Evolutionary conservation across 2,329 filamentous ascomycete genomes (phyloP), one percentile per base, ranked within the genome.

Genomic region (Penicillium sp.): DNA sequence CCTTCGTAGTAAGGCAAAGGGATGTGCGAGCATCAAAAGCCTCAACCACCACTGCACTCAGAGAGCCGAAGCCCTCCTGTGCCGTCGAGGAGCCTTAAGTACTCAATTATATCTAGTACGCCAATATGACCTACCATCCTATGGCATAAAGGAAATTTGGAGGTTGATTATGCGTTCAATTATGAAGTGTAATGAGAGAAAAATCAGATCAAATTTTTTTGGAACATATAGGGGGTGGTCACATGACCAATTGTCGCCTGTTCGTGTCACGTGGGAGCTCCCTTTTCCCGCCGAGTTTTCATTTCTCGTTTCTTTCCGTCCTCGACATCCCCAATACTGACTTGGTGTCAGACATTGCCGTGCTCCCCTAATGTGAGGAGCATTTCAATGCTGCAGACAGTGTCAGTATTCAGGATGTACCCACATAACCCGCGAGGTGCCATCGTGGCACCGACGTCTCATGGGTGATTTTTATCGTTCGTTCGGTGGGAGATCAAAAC

Each of bases 91-190:
- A 69, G 66, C 55, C 63, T 58, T 68, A 60, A 62, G 52, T 45
- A 60, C 60, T 55, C 62, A 61, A 51, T 46, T 72, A 61, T 60
- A 56, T 74, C 71, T 73, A 62, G 72, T 72, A 69, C 72, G 72
- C 71, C 70, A 74, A 74, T 74, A 74, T 74, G 72, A 74, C 72
- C 72, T 66, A 61, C 71, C 70, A 74, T 68, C 67, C 70, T 70
- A 70, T 72, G 58, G 61, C 54, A 47, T 46, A 45, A 50, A 67
- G 65, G 66, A 63, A 67, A 37, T 37, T 63, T 73, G 72, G 70
- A 72, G 72, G 72, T 74, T 74, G 72, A 74, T 74, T 74, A 74
- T 73, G 72, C 72, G 72, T 74, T 71, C 72, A 63, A 66, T 58
- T 59, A 62, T 62, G 57, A 69, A 68, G 70, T 73, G 70, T 72